These are phyloP conservation scores for Penicillium brevicompactum DNA, from an alignment of 2,329 filamentous ascomycete genomes.

Conservation along the genomic window DNA sequence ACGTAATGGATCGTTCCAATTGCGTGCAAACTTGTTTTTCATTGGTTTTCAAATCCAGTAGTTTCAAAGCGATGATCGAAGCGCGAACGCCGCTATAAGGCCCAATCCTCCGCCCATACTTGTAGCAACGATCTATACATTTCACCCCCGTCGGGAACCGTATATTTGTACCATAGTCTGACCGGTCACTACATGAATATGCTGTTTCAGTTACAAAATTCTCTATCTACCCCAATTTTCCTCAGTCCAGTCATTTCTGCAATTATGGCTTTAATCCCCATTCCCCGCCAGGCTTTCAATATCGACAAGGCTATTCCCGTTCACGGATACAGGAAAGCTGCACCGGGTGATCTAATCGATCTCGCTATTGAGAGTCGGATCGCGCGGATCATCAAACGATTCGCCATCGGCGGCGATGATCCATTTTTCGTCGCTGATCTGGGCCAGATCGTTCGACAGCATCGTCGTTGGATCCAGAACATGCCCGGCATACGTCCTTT, in stretches of 20 bases:
- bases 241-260: constrained; percentile 5
- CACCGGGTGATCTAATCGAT: constrained; percentile 13
- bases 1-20: constrained; percentile 9
- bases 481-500: constrained; percentile 23
- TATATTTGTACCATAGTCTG: constrained; percentile 1
- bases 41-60: neutral
- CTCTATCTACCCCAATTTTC: neutral
- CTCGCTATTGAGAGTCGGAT: constrained; percentile 17
- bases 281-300: neutral
- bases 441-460: constrained; percentile 18
- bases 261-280: constrained; percentile 8
- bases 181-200: neutral
- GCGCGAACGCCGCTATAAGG: neutral
- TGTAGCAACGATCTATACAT: neutral
- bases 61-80: neutral
- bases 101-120: neutral
- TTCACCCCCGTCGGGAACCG: neutral
- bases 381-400: constrained; percentile 1
- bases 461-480: constrained; percentile 19
- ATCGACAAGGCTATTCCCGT: neutral
- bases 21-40: neutral
- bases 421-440: constrained; percentile 27
- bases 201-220: constrained; percentile 8
- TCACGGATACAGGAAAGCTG: neutral
- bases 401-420: constrained; percentile 14